Base-by-base conservation (phyloP, 1,284 basidiomycete species). In the Sanguinoderma infundibulare region DNA sequence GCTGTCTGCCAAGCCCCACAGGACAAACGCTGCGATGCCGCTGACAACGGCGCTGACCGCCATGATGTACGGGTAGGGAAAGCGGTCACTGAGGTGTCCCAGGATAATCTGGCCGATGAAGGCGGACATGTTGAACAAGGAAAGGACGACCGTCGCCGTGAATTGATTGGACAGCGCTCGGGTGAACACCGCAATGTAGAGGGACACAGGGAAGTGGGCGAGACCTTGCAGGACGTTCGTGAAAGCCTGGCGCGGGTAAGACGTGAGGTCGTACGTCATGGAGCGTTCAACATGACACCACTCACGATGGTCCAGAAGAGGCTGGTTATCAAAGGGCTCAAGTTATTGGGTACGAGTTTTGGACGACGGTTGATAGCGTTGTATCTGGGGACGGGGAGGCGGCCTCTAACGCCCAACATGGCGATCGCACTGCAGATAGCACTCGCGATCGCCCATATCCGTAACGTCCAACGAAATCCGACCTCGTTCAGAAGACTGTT, bases 141-240 rank as follows among this genome's bases (percentile, higher is more conserved):
- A 59, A 9, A 73, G 63, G 3, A 68, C 64, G 39, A 70, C 47
- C 10, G 70, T 68, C 3, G 72, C 65, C 0, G 69, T 71, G 20
- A 70, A 47, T 9, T 64, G 64, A 4, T 64, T 64, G 3, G 69
- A 64, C 10, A 73, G 49, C 20, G 53, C 59, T 5, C 53, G 60
- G 42, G 70, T 66, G 63, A 65, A 73, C 6, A 69, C 62, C 17
- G 69, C 64, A 38, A 73, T 71, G 53, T 73, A 72, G 0, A 72
- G 65, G 20, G 71, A 72, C 7, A 72, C 72, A 5, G 70, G 71
- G 66, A 72, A 72, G 54, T 69, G 70, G 0, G 69, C 69, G 17
- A 73, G 55, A 17, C 70, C 70, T 53, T 73, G 71, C 10, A 72
- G 59, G 30, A 69, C 46, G 32, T 62, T 64, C 17, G 69, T 66